Conservation (phyloP, 1,139 yeast species). For the Suhomyces terraborum region DNA sequence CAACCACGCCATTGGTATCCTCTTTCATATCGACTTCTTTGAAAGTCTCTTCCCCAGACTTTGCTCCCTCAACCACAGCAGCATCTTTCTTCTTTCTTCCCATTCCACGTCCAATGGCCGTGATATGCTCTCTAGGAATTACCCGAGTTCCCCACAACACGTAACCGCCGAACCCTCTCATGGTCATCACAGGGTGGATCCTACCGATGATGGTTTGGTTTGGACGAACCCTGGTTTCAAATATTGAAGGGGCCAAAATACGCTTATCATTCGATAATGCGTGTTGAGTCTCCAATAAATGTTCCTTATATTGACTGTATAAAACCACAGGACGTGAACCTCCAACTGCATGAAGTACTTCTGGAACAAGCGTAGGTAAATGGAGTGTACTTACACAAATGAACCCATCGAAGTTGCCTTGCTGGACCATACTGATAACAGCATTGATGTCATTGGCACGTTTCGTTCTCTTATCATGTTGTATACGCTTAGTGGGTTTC, state of each 20-base stretch:
- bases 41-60: slow-evolving; percentile 5
- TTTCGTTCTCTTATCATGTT: slow-evolving; percentile 65
- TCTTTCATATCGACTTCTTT: not conserved
- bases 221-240: slow-evolving; percentile 80
- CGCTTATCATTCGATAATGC: slow-evolving; percentile 63
- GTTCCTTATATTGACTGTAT: slow-evolving; percentile 80
- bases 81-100: slow-evolving; percentile 32
- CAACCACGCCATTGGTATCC: not conserved
- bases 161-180: slow-evolving; percentile 91
- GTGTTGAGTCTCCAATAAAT: slow-evolving; percentile 72
- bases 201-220: slow-evolving; percentile 94
- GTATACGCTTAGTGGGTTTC: slow-evolving; percentile 62
- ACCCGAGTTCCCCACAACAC: slow-evolving; percentile 80
- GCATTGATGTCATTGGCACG: slow-evolving; percentile 57
- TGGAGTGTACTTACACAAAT: slow-evolving; percentile 73
- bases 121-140: slow-evolving; percentile 60
- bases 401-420: slow-evolving; percentile 73
- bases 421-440: slow-evolving; percentile 51
- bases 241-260: slow-evolving; percentile 78
- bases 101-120: slow-evolving; percentile 58
- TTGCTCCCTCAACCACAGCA: slow-evolving; percentile 8
- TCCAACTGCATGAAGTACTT: slow-evolving; percentile 63
- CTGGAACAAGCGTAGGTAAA: slow-evolving; percentile 64
- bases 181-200: slow-evolving; percentile 93
- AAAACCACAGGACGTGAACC: slow-evolving; percentile 88